Conservation (phyloP, 306 rosid species). For the Astragalus membranaceus region DNA sequence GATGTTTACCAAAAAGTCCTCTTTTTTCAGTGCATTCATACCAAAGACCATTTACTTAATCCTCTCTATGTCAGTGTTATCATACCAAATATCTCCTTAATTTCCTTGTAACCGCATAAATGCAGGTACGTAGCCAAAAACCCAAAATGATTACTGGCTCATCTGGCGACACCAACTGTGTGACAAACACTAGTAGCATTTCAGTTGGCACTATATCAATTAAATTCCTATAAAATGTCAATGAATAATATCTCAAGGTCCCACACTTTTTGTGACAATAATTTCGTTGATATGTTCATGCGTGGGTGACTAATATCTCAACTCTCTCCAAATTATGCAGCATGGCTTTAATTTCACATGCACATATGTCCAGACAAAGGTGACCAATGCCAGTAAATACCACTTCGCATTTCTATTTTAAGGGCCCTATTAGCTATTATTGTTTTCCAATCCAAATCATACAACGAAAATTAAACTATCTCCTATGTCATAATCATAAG, state of each 20-base stretch:
- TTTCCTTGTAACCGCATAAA: too few species aligned
- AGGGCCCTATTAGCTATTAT: background rate
- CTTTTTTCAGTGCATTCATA: too few species aligned
- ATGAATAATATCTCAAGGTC: background rate
- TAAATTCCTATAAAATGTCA: background rate
- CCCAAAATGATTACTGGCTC: background rate
- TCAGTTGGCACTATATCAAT: background rate
- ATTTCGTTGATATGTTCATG: background rate
- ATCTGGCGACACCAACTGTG: background rate
- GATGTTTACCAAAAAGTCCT: too few species aligned
- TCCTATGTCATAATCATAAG: too few species aligned
- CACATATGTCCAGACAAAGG: background rate
- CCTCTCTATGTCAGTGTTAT: too few species aligned
- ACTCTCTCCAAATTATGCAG: background rate
- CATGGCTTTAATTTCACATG: background rate
- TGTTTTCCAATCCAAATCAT: background rate
- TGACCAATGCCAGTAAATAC: background rate
- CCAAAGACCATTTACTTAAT: too few species aligned
- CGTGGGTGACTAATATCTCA: background rate
- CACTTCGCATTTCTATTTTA: background rate
- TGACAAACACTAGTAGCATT: background rate
- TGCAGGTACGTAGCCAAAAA: too few species aligned
- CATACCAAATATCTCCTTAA: too few species aligned
- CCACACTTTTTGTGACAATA: background rate
- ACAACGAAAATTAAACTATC: too few species aligned